Evolutionary conservation across 2,329 filamentous ascomycete species (phyloP), one percentile per base, ranked within the genome.

Genomic region (Dactylellina parvicollis): DNA sequence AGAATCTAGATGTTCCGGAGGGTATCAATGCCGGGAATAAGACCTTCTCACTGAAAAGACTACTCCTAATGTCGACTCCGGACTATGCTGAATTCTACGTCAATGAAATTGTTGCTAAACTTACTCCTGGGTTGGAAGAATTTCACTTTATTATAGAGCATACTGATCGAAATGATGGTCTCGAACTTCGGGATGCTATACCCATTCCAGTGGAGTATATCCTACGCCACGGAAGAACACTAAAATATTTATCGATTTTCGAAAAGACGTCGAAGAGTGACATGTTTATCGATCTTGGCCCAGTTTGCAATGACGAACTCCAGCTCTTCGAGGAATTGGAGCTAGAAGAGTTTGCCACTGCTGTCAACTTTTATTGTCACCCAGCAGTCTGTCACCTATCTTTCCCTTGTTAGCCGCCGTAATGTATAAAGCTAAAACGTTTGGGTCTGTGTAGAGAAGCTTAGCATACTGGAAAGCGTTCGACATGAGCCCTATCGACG

Each of bases 191-290:
- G 8, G 64, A 69, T 18, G 60, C 47, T 9, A 60, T 52, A 16
- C 54, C 54, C 1, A 44, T 69, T 9, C 32, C 44, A 4, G 24
- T 40, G 3, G 44, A 69, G 32, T 44, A 60, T 14, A 30, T 69
- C n/a, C n/a, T 52, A 5, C 44, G 44, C 9, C 64, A 69, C 18
- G 18, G 36, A 4, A 14, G 54, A 24, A 60, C 64, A 12, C 28
- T 69, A 18, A 59, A 24, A 46, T 52, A 44, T 24, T 24, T 69
- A 14, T 69, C 64, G 4, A 14, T 69, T 3, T 60, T 69, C 28
- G 44, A 69, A 26, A 50, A 59, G 4, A 59, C 42, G 1, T 26
- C 34, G 0, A n/a, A 50, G 34, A 34, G 20, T 32, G 47, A 40
- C 18, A 40, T 52, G 4, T 67, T 67, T 38, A 52, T 59, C 2